Evolutionary conservation across 345 rosid genomes (phyloP).

Genomic region (rapeseed (Brassica napus)): DNA sequence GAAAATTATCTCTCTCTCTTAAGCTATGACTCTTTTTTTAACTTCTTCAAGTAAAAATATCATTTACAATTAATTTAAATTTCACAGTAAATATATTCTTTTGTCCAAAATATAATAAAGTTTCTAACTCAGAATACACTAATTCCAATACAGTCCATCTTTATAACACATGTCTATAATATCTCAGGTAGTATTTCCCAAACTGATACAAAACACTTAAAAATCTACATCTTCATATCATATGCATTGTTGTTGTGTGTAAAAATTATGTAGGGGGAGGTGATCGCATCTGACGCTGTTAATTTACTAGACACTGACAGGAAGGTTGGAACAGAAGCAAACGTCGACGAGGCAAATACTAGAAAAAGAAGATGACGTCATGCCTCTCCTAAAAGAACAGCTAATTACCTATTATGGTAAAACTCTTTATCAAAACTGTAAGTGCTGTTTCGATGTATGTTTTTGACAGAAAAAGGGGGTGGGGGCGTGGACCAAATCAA

Average conservation of each 20-base stretch:
- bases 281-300: slow-evolving; percentile 28
- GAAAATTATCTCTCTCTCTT: too few relatives aligned
- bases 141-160: too few relatives aligned
- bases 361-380: slow-evolving; percentile 23
- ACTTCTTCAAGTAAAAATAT: too few relatives aligned
- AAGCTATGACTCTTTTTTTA: too few relatives aligned
- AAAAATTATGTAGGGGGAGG: background rate
- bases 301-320: slow-evolving; percentile 27
- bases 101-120: too few relatives aligned
- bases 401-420: slow-evolving; percentile 30
- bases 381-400: background rate
- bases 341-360: slow-evolving; percentile 20
- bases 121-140: too few relatives aligned
- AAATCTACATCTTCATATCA: background rate
- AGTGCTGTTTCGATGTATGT: slow-evolving; percentile 2
- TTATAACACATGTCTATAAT: too few relatives aligned
- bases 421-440: slow-evolving; percentile 14
- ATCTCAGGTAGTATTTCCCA: too few relatives aligned
- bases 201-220: too few relatives aligned
- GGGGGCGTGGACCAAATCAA: slow-evolving; percentile 12
- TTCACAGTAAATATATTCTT: too few relatives aligned
- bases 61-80: too few relatives aligned
- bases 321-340: slow-evolving; percentile 32
- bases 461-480: background rate
- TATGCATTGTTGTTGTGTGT: slow-evolving; percentile 13